Percentiles rank a stretch among this genome's conserved stretches.
Evolutionary conservation across 441 rosid genomes (phyloP).

Genomic region (Gossypium laxum): DNA sequence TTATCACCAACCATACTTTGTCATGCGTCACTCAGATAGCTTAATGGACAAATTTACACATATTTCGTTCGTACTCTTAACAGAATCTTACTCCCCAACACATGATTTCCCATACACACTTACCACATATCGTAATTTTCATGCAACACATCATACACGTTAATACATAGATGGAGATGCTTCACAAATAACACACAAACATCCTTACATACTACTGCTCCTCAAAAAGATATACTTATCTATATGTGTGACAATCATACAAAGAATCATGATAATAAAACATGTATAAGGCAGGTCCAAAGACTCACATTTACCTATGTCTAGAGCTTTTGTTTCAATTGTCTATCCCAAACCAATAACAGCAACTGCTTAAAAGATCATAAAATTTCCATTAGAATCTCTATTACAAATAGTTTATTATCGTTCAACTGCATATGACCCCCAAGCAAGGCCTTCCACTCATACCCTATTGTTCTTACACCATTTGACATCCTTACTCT

Average conservation of each 20-base stretch:
- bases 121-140: neutral
- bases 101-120: neutral
- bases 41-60: neutral
- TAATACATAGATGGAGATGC: neutral
- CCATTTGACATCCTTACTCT: too few relatives aligned
- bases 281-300: neutral
- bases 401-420: too few relatives aligned
- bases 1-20: too few relatives aligned
- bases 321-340: too few relatives aligned
- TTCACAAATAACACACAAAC: neutral
- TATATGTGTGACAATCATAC: neutral
- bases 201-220: neutral
- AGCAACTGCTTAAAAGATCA: too few relatives aligned
- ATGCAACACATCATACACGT: neutral
- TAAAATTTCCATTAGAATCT: too few relatives aligned
- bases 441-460: neutral
- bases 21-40: too few relatives aligned
- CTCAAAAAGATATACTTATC: neutral
- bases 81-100: neutral
- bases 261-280: neutral
- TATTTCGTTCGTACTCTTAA: neutral
- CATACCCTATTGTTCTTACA: too few relatives aligned
- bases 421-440: neutral
- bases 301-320: too few relatives aligned
- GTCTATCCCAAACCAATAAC: too few relatives aligned